Percentiles rank a stretch among this genome's conserved stretches.
Evolutionary conservation across 2,329 filamentous ascomycete species (phyloP).

Genomic region (Podosphaera xanthii): DNA sequence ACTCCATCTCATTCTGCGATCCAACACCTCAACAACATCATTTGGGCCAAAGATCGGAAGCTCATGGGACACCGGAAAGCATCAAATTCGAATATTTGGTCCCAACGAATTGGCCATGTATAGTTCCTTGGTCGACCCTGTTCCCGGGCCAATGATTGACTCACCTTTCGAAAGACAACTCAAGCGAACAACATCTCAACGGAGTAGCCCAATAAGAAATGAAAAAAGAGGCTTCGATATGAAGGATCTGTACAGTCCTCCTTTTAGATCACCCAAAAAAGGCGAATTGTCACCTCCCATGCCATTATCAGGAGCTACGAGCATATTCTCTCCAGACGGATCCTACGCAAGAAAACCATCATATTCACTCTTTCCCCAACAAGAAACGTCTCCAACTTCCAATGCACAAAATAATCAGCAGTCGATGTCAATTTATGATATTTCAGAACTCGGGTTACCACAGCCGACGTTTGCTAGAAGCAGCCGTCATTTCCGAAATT

Average conservation of each 20-base stretch:
- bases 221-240: constrained; percentile 12
- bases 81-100: constrained; percentile 24
- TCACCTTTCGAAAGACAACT: constrained; percentile 2
- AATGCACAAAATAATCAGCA: constrained; percentile 1
- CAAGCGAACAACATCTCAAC: not conserved
- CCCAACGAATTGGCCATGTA: constrained; percentile 17
- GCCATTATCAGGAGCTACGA: not conserved
- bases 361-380: constrained; percentile 13
- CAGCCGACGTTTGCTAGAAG: constrained; percentile 7
- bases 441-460: constrained; percentile 11
- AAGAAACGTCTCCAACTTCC: constrained; percentile 3
- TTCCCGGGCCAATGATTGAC: constrained; percentile 8
- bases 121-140: constrained; percentile 11
- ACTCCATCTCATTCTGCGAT: constrained; percentile 43
- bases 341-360: constrained; percentile 9
- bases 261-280: constrained; percentile 4
- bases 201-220: not conserved
- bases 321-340: not conserved
- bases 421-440: constrained; percentile 13
- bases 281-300: not conserved
- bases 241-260: constrained; percentile 7
- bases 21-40: constrained; percentile 34
- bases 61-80: constrained; percentile 25
- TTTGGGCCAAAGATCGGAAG: constrained; percentile 23
- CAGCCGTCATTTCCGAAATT: constrained; percentile 23